These are phyloP conservation scores for Pythium coloratum DNA, from an alignment of 352 stramenopile genomes.

Conservation along the genomic window DNA sequence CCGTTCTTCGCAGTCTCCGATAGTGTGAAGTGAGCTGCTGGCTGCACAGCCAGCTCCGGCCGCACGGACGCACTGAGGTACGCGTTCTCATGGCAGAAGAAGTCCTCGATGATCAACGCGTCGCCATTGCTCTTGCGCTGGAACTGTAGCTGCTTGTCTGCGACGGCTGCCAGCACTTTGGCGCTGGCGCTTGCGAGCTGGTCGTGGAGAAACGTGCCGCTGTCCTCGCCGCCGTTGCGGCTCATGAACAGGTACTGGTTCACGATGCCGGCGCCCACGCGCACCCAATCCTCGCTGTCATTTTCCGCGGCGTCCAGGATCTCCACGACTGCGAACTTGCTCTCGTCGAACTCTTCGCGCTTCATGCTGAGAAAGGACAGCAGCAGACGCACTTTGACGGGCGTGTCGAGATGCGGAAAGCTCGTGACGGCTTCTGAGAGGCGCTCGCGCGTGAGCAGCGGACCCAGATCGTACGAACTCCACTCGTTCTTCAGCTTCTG, in stretches of 20 bases:
- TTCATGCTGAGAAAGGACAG: slow-evolving; percentile 68
- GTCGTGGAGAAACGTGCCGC: slow-evolving; percentile 66
- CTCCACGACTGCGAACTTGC: slow-evolving; percentile 46
- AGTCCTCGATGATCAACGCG: slow-evolving; percentile 39
- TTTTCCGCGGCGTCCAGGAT: slow-evolving; percentile 56
- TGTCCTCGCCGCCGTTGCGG: slow-evolving; percentile 30
- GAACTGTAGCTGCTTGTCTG: slow-evolving; percentile 20
- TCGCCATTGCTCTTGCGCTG: slow-evolving; percentile 18
- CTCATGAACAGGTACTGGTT: slow-evolving; percentile 68
- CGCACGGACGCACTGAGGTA: slow-evolving; percentile 60
- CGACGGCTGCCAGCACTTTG: slow-evolving; percentile 46
- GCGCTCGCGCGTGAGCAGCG: slow-evolving; percentile 57
- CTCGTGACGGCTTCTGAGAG: slow-evolving; percentile 54
- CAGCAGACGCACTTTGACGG: slow-evolving; percentile 64
- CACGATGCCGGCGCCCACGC: slow-evolving; percentile 57
- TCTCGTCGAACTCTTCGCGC: slow-evolving; percentile 47
- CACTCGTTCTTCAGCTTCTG: slow-evolving; percentile 78
- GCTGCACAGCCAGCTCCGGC: slow-evolving; percentile 39
- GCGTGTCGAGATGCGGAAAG: slow-evolving; percentile 63
- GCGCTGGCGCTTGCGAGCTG: slow-evolving; percentile 45
- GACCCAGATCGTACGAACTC: slow-evolving; percentile 69
- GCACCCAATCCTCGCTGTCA: slow-evolving; percentile 75
- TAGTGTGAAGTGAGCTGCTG: slow-evolving; percentile 64
- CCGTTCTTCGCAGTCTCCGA: slow-evolving; percentile 33
- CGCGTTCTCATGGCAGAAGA: slow-evolving; percentile 68